Conservation (phyloP, 805 yeast genomes). For the Hemisphaericaspora nanyangensis region DNA sequence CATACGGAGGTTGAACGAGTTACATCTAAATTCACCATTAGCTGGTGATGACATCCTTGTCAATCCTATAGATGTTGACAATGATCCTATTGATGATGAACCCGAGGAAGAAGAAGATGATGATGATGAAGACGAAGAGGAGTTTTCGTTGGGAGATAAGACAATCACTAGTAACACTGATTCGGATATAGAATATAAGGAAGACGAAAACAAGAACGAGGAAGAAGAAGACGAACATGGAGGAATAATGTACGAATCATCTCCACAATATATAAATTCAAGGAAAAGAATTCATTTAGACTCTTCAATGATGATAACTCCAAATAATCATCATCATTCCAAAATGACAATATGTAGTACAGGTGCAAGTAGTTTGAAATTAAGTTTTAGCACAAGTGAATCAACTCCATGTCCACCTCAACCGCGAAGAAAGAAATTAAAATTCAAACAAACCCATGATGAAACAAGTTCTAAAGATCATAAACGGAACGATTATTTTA, state of each 20-base stretch:
- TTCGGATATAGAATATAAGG: conserved; percentile 11
- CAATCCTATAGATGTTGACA: conserved; percentile 2
- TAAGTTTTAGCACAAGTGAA: conserved; percentile 12
- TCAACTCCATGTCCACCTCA: conserved; percentile 43
- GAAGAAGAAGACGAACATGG: too few relatives aligned
- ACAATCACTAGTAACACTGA: conserved; percentile 22
- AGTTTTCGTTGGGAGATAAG: conserved; percentile 21
- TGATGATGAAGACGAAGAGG: conserved; percentile 11
- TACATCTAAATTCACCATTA: conserved; percentile 20
- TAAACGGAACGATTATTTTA: background rate
- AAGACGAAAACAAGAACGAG: background rate
- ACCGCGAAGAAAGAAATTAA: conserved; percentile 33
- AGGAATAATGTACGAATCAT: too few relatives aligned
- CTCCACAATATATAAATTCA: conserved; percentile 3
- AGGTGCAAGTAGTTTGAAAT: background rate
- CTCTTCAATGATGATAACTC: conserved; percentile 15
- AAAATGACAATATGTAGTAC: background rate
- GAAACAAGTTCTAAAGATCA: too few relatives aligned
- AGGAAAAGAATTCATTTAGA: conserved; percentile 8
- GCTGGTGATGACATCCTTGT: conserved; percentile 5
- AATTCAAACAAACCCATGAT: conserved; percentile 27
- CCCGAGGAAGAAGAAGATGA: conserved; percentile 11
- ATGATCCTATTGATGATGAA: conserved; percentile 4
- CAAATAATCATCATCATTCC: conserved; percentile 13
- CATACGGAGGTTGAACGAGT: conserved; percentile 28